A percentile compares a stretch with the other conserved stretches of the same genome.
These are phyloP conservation scores for Aspergillus quadrilineatus DNA, from an alignment of 2,329 filamentous ascomycete genomes.

Conservation along the genomic window DNA sequence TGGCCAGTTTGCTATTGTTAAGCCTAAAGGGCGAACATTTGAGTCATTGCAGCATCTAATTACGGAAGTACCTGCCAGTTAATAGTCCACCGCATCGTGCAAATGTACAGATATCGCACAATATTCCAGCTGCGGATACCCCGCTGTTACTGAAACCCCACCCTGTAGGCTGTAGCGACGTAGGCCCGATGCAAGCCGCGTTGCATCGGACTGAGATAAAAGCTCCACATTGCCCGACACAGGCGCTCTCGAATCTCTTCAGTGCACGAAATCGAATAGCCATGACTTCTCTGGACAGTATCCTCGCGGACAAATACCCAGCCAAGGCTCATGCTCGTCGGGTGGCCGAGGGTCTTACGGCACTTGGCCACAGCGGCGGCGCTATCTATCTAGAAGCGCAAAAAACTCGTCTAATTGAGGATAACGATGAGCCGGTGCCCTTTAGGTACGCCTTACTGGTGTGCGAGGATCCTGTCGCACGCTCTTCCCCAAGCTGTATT, in stretches of 20 bases:
- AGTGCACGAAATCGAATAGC: conserved; percentile 2
- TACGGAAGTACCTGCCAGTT: too few relatives aligned
- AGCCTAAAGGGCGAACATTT: not conserved
- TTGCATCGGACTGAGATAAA: conserved; percentile 5
- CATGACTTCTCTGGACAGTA: conserved; percentile 37
- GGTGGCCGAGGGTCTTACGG: conserved; percentile 75
- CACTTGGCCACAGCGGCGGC: conserved; percentile 65
- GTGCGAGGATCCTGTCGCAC: not conserved
- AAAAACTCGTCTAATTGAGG: conserved; percentile 77
- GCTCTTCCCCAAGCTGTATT: not conserved
- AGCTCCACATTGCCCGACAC: not conserved
- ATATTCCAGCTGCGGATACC: not conserved
- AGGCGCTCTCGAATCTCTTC: not conserved
- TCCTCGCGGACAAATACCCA: conserved; percentile 65
- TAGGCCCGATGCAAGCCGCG: conserved; percentile 2
- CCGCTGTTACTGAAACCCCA: conserved; percentile 5
- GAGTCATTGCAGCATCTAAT: too few relatives aligned
- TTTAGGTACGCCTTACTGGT: conserved; percentile 62
- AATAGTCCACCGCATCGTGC: too few relatives aligned
- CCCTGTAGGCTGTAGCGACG: not conserved
- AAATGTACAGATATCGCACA: too few relatives aligned
- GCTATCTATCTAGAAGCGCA: conserved; percentile 87
- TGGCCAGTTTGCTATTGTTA: not conserved
- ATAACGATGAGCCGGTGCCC: conserved; percentile 78
- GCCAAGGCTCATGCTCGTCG: conserved; percentile 82